Base-by-base conservation (phyloP, 768 basidiomycete genomes). In the Chalciporus piperatus region DNA sequence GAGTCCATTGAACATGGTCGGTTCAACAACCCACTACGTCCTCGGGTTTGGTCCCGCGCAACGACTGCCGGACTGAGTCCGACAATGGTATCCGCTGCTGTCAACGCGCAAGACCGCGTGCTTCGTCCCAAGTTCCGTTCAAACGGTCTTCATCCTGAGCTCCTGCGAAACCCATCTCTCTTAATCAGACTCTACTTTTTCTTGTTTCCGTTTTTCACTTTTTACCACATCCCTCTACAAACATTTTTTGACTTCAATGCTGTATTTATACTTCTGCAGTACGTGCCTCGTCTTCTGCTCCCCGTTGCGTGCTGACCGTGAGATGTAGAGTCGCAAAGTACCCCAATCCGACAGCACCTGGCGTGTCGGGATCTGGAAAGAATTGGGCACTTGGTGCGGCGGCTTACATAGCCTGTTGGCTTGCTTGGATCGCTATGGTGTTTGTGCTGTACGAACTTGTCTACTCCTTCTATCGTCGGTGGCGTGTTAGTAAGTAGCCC, bases 171-270 rank as follows among this genome's bases (percentile, higher is more conserved):
- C 62, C 86, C 87, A 3, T 79, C 79, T 20, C 61, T 66, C 60
- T 70, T 67, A 52, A 78, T 78, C 57, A 80, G 72, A 57, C 60
- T 86, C 41, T 83, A 84, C 67, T 92, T 82, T 69, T 84, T 81
- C 61, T 62, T 87, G 30, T 83, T 81, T 64, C 87, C 86, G n/a
- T 37, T 91, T 14, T 66, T 91, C 56, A 77, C 82, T 6, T 82
- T 92, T 65, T 82, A 80, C 17, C 85, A 90, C 63, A 70, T 91
- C 37, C 82, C 83, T 22, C 65, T 89, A 9, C 91, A 93, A 67
- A 83, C 86, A 1, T 94, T 87, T 64, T 84, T 95, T 66, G 93
- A 96, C 64, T 92, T 93, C 68, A 93, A 94, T 67, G 83, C 85
- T 59, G 83, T 87, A 57, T 95, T 84, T 72, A 83, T 92, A 59